phyloP scores from a whole-genome alignment of 2,329 filamentous ascomycete species.

The Cladosporium sp. region DNA sequence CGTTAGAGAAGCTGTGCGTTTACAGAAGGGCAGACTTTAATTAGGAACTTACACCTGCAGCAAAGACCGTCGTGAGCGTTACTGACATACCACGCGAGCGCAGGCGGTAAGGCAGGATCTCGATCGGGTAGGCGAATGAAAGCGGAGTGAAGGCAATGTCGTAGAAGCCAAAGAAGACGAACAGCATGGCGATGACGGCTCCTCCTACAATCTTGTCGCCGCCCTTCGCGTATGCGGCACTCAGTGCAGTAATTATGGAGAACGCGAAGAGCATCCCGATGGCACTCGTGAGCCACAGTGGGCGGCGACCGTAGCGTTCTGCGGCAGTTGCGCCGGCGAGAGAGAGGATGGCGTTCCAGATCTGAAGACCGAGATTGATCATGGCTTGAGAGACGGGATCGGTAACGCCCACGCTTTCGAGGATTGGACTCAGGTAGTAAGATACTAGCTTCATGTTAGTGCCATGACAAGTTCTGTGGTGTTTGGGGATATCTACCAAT shows the following conservation, averaged over 20 bases:
- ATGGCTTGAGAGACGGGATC: slow-evolving; percentile 31
- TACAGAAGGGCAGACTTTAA: background rate
- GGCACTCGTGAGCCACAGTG: slow-evolving; percentile 40
- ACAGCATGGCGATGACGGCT: slow-evolving; percentile 41
- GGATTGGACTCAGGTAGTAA: slow-evolving; percentile 25
- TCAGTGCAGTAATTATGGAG: slow-evolving; percentile 40
- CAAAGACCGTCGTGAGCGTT: slow-evolving; percentile 19
- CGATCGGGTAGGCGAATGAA: slow-evolving; percentile 30
- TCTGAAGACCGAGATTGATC: slow-evolving; percentile 38
- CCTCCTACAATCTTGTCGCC: slow-evolving; percentile 30
- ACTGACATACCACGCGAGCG: slow-evolving; percentile 24
- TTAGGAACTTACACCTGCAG: slow-evolving; percentile 9
- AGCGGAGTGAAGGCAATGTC: slow-evolving; percentile 36
- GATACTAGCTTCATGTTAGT: background rate
- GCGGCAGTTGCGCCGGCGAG: slow-evolving; percentile 36
- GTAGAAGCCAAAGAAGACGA: slow-evolving; percentile 41
- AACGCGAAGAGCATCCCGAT: slow-evolving; percentile 43
- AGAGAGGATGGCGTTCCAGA: slow-evolving; percentile 38
- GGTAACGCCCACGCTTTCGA: slow-evolving; percentile 36
- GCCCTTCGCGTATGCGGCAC: slow-evolving; percentile 33
- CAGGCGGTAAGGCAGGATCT: slow-evolving; percentile 32
- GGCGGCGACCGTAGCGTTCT: slow-evolving; percentile 40
- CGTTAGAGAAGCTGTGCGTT: background rate
- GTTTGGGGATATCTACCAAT: background rate
- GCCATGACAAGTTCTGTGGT: background rate